phyloP scores from a whole-genome alignment of 2,329 filamentous ascomycete species.

The Graphilbum sp. region DNA sequence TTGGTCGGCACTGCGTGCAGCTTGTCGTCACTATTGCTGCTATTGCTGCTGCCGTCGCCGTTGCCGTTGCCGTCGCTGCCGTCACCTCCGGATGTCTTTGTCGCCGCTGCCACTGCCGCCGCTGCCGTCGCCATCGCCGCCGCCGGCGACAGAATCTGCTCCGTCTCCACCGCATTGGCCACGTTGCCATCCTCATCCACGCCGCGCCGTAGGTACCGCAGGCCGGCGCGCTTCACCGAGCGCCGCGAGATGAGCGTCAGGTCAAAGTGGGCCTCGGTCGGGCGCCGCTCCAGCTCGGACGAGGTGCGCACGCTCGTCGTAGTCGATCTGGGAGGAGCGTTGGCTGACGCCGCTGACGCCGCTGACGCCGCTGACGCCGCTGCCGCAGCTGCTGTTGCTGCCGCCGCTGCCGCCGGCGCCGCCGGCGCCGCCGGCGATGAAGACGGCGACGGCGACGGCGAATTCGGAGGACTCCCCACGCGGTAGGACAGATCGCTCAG shows the following conservation, averaged over 20 bases:
- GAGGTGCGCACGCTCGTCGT: constrained; percentile 3
- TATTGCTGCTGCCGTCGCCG: too few relatives aligned
- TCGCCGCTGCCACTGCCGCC: too few relatives aligned
- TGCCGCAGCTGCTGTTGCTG: too few relatives aligned
- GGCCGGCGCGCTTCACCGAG: constrained; percentile 68
- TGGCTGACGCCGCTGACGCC: background rate
- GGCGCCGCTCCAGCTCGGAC: constrained; percentile 17
- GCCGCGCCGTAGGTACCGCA: constrained; percentile 79
- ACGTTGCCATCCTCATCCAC: constrained; percentile 78
- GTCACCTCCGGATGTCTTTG: constrained; percentile 9
- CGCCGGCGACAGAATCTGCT: constrained; percentile 66
- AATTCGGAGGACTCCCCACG: background rate
- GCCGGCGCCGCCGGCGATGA: background rate
- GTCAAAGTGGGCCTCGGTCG: constrained; percentile 44
- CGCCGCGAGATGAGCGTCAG: constrained; percentile 87
- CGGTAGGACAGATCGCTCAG: constrained; percentile 15
- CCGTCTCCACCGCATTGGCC: constrained; percentile 87
- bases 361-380: background rate
- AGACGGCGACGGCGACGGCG: background rate
- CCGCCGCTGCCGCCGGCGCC: background rate
- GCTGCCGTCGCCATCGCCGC: background rate
- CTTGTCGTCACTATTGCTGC: too few relatives aligned
- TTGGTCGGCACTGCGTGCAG: constrained; percentile 36
- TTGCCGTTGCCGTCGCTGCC: background rate
- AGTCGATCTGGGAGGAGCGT: too few relatives aligned